These are phyloP conservation scores for Macrolepiota dolichaula DNA, from an alignment of 768 basidiomycete genomes.

Conservation along the genomic window DNA sequence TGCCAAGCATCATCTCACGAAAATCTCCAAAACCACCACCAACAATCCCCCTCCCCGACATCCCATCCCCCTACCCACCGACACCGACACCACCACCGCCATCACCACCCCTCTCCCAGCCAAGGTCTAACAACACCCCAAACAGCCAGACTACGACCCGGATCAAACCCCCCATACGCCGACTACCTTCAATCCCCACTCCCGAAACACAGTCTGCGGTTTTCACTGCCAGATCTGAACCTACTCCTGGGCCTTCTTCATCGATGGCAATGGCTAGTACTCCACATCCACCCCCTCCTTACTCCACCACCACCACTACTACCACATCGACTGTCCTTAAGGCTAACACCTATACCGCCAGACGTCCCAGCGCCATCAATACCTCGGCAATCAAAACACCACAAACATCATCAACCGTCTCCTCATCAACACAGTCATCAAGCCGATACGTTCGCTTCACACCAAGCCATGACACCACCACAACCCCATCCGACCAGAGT, in stretches of 20 bases:
- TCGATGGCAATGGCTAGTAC: background rate
- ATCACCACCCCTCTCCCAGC: background rate
- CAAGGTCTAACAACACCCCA: background rate
- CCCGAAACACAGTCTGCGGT: background rate
- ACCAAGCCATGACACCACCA: background rate
- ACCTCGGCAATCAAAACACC: background rate
- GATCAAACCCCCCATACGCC: background rate
- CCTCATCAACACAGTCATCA: background rate
- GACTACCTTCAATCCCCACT: background rate
- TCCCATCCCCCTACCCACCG: background rate
- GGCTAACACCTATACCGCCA: background rate
- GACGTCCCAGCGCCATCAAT: background rate
- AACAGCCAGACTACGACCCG: background rate
- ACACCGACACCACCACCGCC: too few relatives aligned
- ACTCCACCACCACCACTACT: background rate
- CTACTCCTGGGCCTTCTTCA: background rate
- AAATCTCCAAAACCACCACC: background rate
- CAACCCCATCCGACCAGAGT: background rate
- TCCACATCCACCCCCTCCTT: background rate
- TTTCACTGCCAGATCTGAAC: background rate
- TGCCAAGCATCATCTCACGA: background rate
- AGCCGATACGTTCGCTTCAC: background rate
- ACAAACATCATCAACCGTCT: too few relatives aligned
- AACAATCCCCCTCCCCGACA: background rate
- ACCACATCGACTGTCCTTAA: too few relatives aligned